Conservation (phyloP, 768 basidiomycete species). For the Termitomyces sp. region DNA sequence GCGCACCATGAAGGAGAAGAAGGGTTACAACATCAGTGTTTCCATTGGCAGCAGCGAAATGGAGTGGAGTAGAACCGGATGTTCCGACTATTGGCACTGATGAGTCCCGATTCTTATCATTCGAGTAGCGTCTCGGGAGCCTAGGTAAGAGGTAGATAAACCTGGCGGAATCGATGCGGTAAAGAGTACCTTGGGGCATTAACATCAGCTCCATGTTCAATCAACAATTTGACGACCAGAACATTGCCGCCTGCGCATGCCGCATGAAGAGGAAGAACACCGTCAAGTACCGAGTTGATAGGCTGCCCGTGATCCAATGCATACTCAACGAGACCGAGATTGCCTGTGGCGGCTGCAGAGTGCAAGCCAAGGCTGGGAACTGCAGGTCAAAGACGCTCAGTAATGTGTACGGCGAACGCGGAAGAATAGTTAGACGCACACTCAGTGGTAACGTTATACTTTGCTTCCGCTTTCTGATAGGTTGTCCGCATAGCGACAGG, state of each 20-base stretch:
- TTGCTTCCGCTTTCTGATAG: constrained; percentile 44
- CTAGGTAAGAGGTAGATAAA: constrained; percentile 26
- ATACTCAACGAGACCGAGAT: constrained; percentile 89
- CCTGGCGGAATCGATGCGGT: constrained; percentile 3
- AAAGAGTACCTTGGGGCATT: constrained; percentile 78
- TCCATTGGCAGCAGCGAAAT: constrained; percentile 96
- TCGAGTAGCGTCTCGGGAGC: constrained; percentile 69
- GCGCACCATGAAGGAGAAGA: constrained; percentile 82
- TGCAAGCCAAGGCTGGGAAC: constrained; percentile 76
- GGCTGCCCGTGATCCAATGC: constrained; percentile 94
- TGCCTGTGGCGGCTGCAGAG: constrained; percentile 75
- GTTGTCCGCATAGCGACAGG: constrained; percentile 44
- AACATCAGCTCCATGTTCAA: constrained; percentile 95
- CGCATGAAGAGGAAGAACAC: constrained; percentile 94
- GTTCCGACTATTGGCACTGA: constrained; percentile 70
- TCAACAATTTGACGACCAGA: constrained; percentile 79
- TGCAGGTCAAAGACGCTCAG: constrained; percentile 20
- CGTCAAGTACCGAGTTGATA: constrained; percentile 92
- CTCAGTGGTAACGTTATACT: constrained; percentile 54
- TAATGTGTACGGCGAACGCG: constrained; percentile 1
- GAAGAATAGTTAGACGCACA: constrained; percentile 29
- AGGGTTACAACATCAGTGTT: constrained; percentile 73
- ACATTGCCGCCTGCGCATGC: constrained; percentile 90
- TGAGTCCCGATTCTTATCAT: constrained; percentile 58
- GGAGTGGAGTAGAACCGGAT: constrained; percentile 90